Conservation (phyloP, 108 stramenopile species). For the Cylindrotheca closterium region DNA sequence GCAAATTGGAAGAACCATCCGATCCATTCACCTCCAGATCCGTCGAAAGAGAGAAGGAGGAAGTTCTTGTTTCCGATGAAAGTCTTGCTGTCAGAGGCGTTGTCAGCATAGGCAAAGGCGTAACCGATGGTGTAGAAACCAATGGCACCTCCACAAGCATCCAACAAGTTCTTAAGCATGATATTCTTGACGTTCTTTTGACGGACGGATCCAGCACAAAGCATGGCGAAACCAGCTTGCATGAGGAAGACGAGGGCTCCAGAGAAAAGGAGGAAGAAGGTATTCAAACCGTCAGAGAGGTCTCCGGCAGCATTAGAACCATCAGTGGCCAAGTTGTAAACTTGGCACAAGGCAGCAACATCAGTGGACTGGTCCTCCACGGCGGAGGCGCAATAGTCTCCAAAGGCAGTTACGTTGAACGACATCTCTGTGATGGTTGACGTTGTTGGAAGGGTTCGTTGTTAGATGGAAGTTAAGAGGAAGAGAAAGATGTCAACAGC, state of each 20-base stretch:
- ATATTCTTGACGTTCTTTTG: constrained; percentile 88
- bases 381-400: too few species aligned
- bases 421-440: too few species aligned
- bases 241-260: constrained; percentile 90
- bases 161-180: constrained; percentile 88
- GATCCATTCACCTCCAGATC: constrained; percentile 29
- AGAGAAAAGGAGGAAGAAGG: constrained; percentile 80
- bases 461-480: too few species aligned
- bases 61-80: constrained; percentile 74
- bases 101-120: constrained; percentile 77
- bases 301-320: not conserved
- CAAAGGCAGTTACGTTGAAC: too few species aligned
- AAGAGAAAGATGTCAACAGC: too few species aligned
- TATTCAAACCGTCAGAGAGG: constrained; percentile 45
- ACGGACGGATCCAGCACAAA: constrained; percentile 81
- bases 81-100: constrained; percentile 13
- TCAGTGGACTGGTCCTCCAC: too few species aligned
- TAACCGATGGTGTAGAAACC: constrained; percentile 85
- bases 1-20: constrained; percentile 62
- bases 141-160: constrained; percentile 81
- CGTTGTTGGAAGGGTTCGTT: too few species aligned
- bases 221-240: constrained; percentile 92
- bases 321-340: constrained; percentile 13
- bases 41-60: constrained; percentile 40
- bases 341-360: not conserved